phyloP scores from a whole-genome alignment of 75 land plant genomes.

The Sequoia sempervirens region DNA sequence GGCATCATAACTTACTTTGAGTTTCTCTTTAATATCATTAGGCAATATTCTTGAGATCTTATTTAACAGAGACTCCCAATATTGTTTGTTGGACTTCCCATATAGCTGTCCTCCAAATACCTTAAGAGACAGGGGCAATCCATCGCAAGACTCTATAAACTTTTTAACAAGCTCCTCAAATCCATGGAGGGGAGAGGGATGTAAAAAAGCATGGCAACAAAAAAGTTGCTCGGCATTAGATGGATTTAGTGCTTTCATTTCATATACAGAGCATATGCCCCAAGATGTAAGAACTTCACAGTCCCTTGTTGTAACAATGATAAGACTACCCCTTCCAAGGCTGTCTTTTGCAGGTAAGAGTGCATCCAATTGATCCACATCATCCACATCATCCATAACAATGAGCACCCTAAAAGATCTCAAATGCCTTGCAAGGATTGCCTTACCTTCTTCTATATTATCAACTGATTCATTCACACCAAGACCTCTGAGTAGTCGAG shows the following conservation, averaged over 20 bases:
- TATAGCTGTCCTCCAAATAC: background rate
- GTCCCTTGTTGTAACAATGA: background rate
- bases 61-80: background rate
- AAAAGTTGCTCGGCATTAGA: background rate
- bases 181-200: background rate
- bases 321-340: background rate
- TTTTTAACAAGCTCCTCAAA: background rate
- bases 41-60: background rate
- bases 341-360: background rate
- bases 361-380: background rate
- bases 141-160: background rate
- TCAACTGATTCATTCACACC: background rate
- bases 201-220: background rate
- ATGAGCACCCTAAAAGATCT: background rate
- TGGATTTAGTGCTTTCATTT: background rate
- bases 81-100: background rate
- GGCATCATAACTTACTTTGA: background rate
- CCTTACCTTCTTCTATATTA: background rate
- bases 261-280: background rate
- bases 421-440: background rate
- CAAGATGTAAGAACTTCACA: background rate
- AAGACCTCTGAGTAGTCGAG: background rate
- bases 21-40: background rate
- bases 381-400: background rate
- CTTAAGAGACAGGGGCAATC: background rate